Evolutionary conservation across 2,329 filamentous ascomycete species (phyloP), one percentile per base, ranked within the genome.

Genomic region (Zymoseptoria brevis): DNA sequence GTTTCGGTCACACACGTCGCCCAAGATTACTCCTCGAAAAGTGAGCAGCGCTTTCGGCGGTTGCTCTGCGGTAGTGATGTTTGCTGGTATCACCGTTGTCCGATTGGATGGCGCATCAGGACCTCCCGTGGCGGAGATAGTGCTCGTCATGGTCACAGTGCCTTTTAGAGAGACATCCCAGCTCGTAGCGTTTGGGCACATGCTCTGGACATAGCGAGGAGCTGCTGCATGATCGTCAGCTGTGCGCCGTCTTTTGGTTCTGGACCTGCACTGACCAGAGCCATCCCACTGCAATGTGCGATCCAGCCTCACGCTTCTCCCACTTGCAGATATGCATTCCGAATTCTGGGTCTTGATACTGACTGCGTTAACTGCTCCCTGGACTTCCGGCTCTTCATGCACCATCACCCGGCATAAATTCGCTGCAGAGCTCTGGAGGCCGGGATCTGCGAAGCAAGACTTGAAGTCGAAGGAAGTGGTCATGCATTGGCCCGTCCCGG

Each of bases 401-500:
- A 57, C 45, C 35, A 56, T 50, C 53, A 59, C 45, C 7, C 50
- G 48, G 51, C 56, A 61, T 22, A 50, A 53, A 22, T 49, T 54
- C 30, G 29, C 50, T 45, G 54, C 59, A 7, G 30, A 24, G 21
- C 53, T 56, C 16, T 52, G 50, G 22, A 45, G 51, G 4, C 55
- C 56, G 1, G 49, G 50, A 3, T 54, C 45, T 9, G 57, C 49
- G 24, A 64, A 24, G 45, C 57, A 61, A 41, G 58, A 60, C 49
- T 56, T 58, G 57, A 63, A 64, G n/a, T 45, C 61, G 26, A 58
- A 63, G 2, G 61, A 59, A 50, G 57, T 63, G 19, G 61, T 61
- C 49, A 52, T 53, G 54, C 62, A 64, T 21, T 55, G 53, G 8
- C 61, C 60, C 8, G 56, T 58, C 21, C 62, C 60, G 19, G 54